Evolutionary conservation across 768 basidiomycete genomes (phyloP).

Genomic region (Naganishia randhawae): DNA sequence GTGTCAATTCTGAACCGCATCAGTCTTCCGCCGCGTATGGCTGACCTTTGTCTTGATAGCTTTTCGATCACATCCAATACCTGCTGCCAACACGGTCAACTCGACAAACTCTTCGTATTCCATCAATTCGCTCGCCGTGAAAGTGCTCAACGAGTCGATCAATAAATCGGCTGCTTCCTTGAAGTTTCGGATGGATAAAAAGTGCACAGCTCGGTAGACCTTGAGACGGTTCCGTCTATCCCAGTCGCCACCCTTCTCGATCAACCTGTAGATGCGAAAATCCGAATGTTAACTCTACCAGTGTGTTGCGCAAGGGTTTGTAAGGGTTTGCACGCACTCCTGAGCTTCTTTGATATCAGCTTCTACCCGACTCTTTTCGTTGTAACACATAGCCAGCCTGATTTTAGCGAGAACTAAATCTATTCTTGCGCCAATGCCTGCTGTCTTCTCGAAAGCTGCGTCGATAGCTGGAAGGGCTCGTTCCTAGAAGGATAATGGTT

Average conservation of each 20-base stretch:
- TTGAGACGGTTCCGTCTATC: constrained; percentile 93
- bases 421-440: constrained; percentile 86
- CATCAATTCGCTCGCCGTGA: constrained; percentile 85
- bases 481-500: constrained; percentile 56
- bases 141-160: constrained; percentile 86
- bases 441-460: constrained; percentile 81
- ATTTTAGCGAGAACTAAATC: constrained; percentile 85
- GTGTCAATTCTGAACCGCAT: background rate
- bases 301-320: background rate
- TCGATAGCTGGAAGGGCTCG: constrained; percentile 74
- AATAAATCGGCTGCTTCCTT: constrained; percentile 77
- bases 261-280: constrained; percentile 58
- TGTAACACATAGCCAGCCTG: constrained; percentile 85
- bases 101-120: constrained; percentile 85
- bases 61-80: constrained; percentile 70
- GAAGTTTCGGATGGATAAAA: constrained; percentile 85
- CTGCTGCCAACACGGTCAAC: constrained; percentile 73
- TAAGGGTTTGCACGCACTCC: constrained; percentile 57
- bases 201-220: constrained; percentile 84
- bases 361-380: constrained; percentile 68
- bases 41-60: constrained; percentile 86
- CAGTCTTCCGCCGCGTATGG: background rate
- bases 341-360: constrained; percentile 73
- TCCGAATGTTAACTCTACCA: background rate
- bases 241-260: constrained; percentile 97